Evolutionary conservation across 805 yeast species (phyloP).

Genomic region (Kluyveromyces wickerhamii): DNA sequence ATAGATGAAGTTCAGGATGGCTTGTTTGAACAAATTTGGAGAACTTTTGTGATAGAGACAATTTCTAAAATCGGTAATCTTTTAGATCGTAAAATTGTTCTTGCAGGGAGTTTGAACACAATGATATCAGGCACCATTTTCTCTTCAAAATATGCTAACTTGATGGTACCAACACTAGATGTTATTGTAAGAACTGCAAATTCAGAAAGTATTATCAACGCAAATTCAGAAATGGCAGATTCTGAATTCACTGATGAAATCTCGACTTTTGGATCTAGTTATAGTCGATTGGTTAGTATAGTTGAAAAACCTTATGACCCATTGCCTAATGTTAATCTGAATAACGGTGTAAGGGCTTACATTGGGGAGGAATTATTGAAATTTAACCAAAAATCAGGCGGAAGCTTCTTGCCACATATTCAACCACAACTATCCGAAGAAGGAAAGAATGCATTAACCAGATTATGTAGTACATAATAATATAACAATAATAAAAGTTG

Average conservation of each 20-base stretch:
- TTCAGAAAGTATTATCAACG: slow-evolving; percentile 33
- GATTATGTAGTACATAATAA: slow-evolving; percentile 11
- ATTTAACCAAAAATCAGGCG: slow-evolving; percentile 16
- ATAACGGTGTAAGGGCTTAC: slow-evolving; percentile 20
- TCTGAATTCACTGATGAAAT: slow-evolving; percentile 56
- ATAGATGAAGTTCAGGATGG: slow-evolving; percentile 66
- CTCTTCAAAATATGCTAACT: slow-evolving; percentile 36
- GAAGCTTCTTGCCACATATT: slow-evolving; percentile 13
- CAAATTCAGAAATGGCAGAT: slow-evolving; percentile 33
- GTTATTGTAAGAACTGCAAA: slow-evolving; percentile 34
- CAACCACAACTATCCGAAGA: slow-evolving; percentile 25
- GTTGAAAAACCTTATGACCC: slow-evolving; percentile 65
- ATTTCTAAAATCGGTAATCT: slow-evolving; percentile 41
- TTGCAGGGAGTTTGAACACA: slow-evolving; percentile 42
- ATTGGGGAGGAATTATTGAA: slow-evolving; percentile 18
- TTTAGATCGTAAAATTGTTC: slow-evolving; percentile 46
- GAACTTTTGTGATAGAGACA: slow-evolving; percentile 34
- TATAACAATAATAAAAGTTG: too few species aligned
- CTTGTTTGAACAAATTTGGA: slow-evolving; percentile 43
- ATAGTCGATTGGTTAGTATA: slow-evolving; percentile 63
- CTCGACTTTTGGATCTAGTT: slow-evolving; percentile 79
- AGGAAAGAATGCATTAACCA: slow-evolving; percentile 20
- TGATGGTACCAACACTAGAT: slow-evolving; percentile 38
- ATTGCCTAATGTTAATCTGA: slow-evolving; percentile 37
- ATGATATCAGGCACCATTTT: slow-evolving; percentile 29